These are phyloP conservation scores for Nemania sp. DNA, from an alignment of 2,329 filamentous ascomycete genomes.

Conservation along the genomic window DNA sequence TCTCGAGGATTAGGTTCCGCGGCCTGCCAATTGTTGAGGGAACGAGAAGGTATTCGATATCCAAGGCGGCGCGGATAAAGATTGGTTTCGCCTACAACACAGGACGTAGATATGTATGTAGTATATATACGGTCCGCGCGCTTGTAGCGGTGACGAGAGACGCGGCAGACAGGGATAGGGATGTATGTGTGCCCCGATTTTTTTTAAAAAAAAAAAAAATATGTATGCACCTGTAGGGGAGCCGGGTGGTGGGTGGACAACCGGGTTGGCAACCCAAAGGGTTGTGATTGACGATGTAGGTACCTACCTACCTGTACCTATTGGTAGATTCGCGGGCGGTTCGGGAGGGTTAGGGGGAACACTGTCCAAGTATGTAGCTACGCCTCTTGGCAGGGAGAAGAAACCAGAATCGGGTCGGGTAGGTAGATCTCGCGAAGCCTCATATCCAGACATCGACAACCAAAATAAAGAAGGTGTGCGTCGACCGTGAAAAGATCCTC, in stretches of 20 bases:
- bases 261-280: background rate
- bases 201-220: background rate
- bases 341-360: background rate
- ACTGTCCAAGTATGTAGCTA: slow-evolving; percentile 7
- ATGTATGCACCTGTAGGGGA: background rate
- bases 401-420: slow-evolving; percentile 9
- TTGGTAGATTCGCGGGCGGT: background rate
- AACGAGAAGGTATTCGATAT: background rate
- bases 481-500: too few species aligned
- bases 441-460: slow-evolving; percentile 1
- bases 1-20: slow-evolving; percentile 4
- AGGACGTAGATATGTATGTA: background rate
- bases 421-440: slow-evolving; percentile 14
- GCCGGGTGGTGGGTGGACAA: background rate
- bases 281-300: background rate
- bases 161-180: slow-evolving; percentile 27
- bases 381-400: slow-evolving; percentile 16
- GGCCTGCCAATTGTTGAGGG: background rate
- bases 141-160: background rate
- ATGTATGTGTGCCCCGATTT: too few species aligned
- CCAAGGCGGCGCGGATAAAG: slow-evolving; percentile 10
- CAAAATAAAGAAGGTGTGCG: background rate
- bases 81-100: background rate
- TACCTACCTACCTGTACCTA: background rate
- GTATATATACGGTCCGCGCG: slow-evolving; percentile 9